Evolutionary conservation across 2,329 filamentous ascomycete genomes (phyloP), one percentile per base, ranked within the genome.

Genomic region (Arthroderma sp.): DNA sequence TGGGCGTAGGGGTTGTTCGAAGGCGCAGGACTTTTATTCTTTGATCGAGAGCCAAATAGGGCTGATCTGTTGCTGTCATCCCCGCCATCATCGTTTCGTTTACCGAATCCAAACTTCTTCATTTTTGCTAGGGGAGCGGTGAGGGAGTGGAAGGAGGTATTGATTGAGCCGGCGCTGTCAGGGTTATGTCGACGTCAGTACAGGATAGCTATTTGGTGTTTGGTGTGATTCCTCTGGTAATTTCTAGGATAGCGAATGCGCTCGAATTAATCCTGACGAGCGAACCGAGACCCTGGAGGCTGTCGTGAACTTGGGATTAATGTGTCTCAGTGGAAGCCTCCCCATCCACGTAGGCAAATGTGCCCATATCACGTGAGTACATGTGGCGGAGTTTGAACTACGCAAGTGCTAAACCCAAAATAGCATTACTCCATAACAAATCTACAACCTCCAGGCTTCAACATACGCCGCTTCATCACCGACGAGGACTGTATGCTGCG

Each of bases 1-100:
- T 78, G 76, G 44, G 80, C 79, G 63, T 82, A 82, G 23, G 81
- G 81, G 65, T 84, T 81, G 28, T 72, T 43, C 15, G 56, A 71
- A 37, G 74, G 67, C 28, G 76, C 73, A 28, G 78, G 72, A 56
- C 74, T 76, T 67, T 81, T 81, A 63, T 73, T 75, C 68, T 80
- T 82, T 54, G 74, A 77, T 61, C 77, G 73, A 62, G 73, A 74
- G 62, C 80, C 79, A 64, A 84, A 84, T 33, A 84, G 77, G n/a
- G 80, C 79, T 58, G 72, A 73, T 68, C 80, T 78, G 67, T 74
- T 76, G 39, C 71, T 70, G 59, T 79, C 73, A 52, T 79, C 77
- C 61, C 79, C 79, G 65, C 72, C 77, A 60, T 74, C 74, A 62
- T 75, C 74, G 61, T 74, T 76, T 67, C 82, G 83, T 67, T 79